Evolutionary conservation across 352 stramenopile species (phyloP).

Genomic region (Phytophthora idaei): DNA sequence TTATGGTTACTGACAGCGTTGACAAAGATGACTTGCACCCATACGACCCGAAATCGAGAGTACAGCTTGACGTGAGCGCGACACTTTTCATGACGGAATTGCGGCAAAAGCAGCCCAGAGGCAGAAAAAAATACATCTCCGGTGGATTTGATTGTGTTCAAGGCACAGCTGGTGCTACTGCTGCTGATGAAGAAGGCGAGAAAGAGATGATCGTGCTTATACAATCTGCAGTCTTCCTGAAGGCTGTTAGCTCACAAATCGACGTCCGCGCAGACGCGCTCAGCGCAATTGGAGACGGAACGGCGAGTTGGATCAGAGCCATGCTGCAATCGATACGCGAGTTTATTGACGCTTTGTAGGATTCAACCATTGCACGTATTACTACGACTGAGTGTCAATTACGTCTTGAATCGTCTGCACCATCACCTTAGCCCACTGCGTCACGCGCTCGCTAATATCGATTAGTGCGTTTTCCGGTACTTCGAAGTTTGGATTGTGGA

Average conservation of each 20-base stretch:
- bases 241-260: slow-evolving; percentile 13
- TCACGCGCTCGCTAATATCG: slow-evolving; percentile 21
- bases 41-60: slow-evolving; percentile 32
- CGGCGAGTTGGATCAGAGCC: slow-evolving; percentile 17
- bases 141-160: too few species aligned
- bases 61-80: slow-evolving; percentile 41
- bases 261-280: neutral
- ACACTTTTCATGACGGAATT: slow-evolving; percentile 25
- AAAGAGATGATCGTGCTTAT: slow-evolving; percentile 27
- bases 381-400: slow-evolving; percentile 1
- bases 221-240: slow-evolving; percentile 22
- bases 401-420: slow-evolving; percentile 18
- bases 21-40: slow-evolving; percentile 45
- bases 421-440: slow-evolving; percentile 25
- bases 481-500: slow-evolving; percentile 17
- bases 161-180: too few species aligned
- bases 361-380: too few species aligned
- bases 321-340: slow-evolving; percentile 26
- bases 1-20: slow-evolving; percentile 32
- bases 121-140: too few species aligned
- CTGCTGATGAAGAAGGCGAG: neutral
- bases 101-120: too few species aligned
- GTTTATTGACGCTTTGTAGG: slow-evolving; percentile 3
- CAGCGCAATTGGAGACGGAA: slow-evolving; percentile 5
- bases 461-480: neutral